Percentiles rank a stretch among this genome's conserved stretches.
These are phyloP conservation scores for Naganishia vishniacii DNA, from an alignment of 768 basidiomycete species.

Conservation along the genomic window DNA sequence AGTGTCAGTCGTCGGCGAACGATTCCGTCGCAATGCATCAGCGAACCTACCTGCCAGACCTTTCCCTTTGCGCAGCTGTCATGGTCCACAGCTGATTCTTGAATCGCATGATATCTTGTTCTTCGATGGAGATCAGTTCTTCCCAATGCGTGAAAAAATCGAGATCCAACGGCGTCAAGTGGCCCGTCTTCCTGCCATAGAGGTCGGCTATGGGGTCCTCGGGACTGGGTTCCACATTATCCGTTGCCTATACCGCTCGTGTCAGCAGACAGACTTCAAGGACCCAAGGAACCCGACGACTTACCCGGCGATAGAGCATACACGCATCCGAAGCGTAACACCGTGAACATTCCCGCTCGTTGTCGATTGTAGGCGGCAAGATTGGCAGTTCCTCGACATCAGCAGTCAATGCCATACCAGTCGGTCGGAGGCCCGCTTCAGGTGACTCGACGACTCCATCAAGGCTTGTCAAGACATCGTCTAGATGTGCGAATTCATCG, in stretches of 20 bases:
- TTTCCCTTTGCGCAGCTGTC: conserved; percentile 70
- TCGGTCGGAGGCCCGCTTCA: not conserved
- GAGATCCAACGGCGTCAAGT: conserved; percentile 63
- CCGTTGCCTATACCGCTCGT: conserved; percentile 57
- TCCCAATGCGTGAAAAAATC: conserved; percentile 92
- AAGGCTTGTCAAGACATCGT: conserved; percentile 26
- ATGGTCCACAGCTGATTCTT: conserved; percentile 92
- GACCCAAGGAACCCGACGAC: conserved; percentile 24
- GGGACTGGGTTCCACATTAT: conserved; percentile 56
- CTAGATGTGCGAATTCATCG: conserved; percentile 28
- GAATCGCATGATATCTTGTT: conserved; percentile 76
- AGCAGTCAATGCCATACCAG: not conserved
- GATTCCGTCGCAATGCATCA: not conserved
- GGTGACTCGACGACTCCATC: not conserved
- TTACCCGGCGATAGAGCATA: conserved; percentile 85
- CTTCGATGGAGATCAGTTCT: conserved; percentile 71
- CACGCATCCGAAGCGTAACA: conserved; percentile 82
- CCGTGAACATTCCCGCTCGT: conserved; percentile 66
- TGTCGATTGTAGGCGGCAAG: conserved; percentile 81
- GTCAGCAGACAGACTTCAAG: not conserved
- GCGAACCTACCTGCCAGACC: conserved; percentile 58
- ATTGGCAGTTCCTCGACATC: conserved; percentile 52
- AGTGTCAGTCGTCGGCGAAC: no score
- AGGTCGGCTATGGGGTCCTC: conserved; percentile 53
- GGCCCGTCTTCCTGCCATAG: conserved; percentile 72